Evolutionary conservation across 345 rosid species (phyloP), one percentile per base, ranked within the genome.

Genomic region (Streptanthus diversifolius): DNA sequence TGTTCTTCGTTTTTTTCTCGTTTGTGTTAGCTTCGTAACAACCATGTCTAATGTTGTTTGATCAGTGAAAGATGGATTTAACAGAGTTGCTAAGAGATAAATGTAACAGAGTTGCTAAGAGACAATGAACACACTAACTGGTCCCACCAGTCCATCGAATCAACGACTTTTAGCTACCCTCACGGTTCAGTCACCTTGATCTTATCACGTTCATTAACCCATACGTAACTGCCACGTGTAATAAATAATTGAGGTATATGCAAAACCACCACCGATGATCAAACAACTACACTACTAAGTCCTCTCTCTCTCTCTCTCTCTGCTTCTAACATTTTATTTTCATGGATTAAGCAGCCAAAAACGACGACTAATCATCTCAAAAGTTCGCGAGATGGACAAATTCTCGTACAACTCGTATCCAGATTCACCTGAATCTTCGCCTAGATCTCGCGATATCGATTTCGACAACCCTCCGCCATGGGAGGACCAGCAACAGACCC

Each of bases 361-460:
- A 13, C 44, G 2, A 4, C n/a, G 24, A 65, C 7, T 22, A 25
- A 5, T 7, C 2, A 1, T 33, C n/a, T 14, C 14, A 51, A 33
- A 7, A 39, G 9, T 4, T 39, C 13, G 12, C 4, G 11, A 21
- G 32, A 88, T 92, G 98, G 97, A 90, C 30, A 85, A 85, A 33
- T 90, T 77, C 73, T 15, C 93, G 1, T 93, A 85, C 68, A 80
- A 82, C 27, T 74, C 95, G 3, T 92, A 92, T 39, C 80, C 76
- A 70, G 98, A 93, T 3, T 93, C 98, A 36, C 90, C 95, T 40
- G 83, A 89, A 61, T 89, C 98, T 5, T 93, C 98, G 1, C 98
- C 98, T 0, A 83, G 97, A 29, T 93, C 93, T 19, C 91, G 97
- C 9, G 96, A 93, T 53, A 76, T 91, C 71, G 98, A 93, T 0